Evolutionary conservation across 2,329 filamentous ascomycete genomes (phyloP), one percentile per base, ranked within the genome.

Genomic region (Phyllosticta capitalensis): DNA sequence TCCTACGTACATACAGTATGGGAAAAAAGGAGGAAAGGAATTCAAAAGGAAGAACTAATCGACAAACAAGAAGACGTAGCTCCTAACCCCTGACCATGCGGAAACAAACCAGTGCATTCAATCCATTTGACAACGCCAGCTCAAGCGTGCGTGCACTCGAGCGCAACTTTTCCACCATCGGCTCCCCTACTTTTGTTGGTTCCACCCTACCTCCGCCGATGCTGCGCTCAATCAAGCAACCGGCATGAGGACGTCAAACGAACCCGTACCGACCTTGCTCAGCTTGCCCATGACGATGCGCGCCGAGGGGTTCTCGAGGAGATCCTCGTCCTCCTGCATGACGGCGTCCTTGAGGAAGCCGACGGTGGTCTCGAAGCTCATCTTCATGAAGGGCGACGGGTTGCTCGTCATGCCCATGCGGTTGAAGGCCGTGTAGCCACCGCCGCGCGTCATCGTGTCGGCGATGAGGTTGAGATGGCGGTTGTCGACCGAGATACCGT

Each of bases 321-420:
- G 88, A 73, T 99, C 94, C 81, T 85, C 90, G 73, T 97, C 94
- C 55, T 89, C 86, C 68, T 95, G 90, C 61, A 95, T 78, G 24
- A 96, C 87, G 1, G 94, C 92, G 70, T 97, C 94, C 73, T 89
- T 92, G 68, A 99, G 80, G 79, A 96, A 96, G 0, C 88, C 87
- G 48, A 97, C 83, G 2, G 94, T 99, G 3, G 94, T 99, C 81
- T 99, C 94, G 76, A 97, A 99, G 73, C 90, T 95, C 92, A 97
- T 97, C 81, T 97, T 97, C 75, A 94, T 92, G 67, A 99, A 92
- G 0, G 94, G 91, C 65, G 87, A 92, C 26, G 92, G 87, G 68
- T 90, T 92, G 64, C 89, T 86, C 69, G 85, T 86, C 62, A 99
- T 79, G 1, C 92, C 94, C 70, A 89, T 95, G 54, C 94, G 88